Evolutionary conservation across 1,284 basidiomycete species (phyloP), one percentile per base, ranked within the genome.

Genomic region (Thecaphora frezii): DNA sequence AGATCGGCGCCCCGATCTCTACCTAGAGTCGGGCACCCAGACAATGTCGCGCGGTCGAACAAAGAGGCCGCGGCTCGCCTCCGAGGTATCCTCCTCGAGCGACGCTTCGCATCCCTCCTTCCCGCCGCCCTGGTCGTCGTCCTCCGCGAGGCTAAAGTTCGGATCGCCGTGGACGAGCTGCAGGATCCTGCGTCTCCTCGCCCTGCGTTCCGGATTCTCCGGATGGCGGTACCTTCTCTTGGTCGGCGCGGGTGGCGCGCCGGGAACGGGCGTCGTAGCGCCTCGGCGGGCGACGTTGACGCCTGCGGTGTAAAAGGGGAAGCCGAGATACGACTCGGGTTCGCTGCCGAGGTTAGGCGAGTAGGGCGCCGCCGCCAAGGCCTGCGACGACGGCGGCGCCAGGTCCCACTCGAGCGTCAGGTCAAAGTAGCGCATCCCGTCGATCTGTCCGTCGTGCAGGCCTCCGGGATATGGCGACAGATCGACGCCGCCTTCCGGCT

Each of bases 381-480:
- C n/a, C 18, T 7, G 12, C 18, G 26, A 18, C 7, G 26, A 26
- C 14, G 10, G 26, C 18, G 3, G 40, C 24, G 1, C 40, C 21
- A 13, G 33, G 13, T 5, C 21, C 26, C 22, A 19, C 21, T 5
- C 18, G 26, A 24, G 83, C 82, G 22, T 80, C 51, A 91, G 86
- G 59, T 90, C 88, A 71, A 91, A 92, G 79, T 92, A 92, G 10
- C 86, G 84, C 16, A 89, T 81, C 0, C 90, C 89, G 24, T 86
- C 85, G 85, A 88, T 87, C 0, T 84, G 84, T 0, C 91, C 91
- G 67, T 93, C 89, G 71, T 89, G 85, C 89, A 90, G 91, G 49
- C 85, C 84, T n/a, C 87, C 81, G 4, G 28, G 44, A 18, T 13
- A 28, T 23, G 9, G n/a, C 10, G 42, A 26, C 13, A 21, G 22